Evolutionary conservation across 768 basidiomycete species (phyloP).

Genomic region (Rhodocollybia butyracea): DNA sequence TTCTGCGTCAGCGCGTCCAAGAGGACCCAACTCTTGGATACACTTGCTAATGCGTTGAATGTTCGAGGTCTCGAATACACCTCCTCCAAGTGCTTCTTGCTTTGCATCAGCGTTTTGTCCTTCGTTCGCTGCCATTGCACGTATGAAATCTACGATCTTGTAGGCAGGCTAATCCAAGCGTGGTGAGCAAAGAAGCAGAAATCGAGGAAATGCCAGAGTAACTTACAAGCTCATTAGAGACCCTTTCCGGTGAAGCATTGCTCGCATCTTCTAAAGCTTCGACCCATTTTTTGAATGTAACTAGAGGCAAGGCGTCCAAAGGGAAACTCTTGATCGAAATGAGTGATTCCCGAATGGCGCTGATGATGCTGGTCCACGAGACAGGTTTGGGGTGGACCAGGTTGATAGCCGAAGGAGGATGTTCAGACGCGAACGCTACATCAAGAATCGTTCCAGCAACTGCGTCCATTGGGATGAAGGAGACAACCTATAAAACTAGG

Average conservation of each 20-base stretch:
- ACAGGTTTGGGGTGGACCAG: constrained; percentile 35
- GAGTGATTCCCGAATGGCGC: constrained; percentile 18
- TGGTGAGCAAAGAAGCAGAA: background rate
- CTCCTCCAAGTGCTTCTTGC: background rate
- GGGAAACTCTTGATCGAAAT: constrained; percentile 12
- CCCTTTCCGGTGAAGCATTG: constrained; percentile 16
- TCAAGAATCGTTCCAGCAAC: constrained; percentile 31
- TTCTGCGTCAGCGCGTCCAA: background rate
- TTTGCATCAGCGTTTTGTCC: too few species aligned
- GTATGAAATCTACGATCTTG: constrained; percentile 28
- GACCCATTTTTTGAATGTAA: constrained; percentile 28
- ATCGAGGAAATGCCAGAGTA: background rate
- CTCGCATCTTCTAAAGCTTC: constrained; percentile 20
- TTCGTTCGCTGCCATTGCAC: background rate
- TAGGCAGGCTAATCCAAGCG: constrained; percentile 27
- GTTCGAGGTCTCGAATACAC: background rate
- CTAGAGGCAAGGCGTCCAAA: constrained; percentile 11
- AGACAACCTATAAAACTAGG: constrained; percentile 24
- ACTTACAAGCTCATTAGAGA: constrained; percentile 29
- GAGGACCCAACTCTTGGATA: background rate
- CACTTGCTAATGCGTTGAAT: background rate
- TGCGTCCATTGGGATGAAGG: constrained; percentile 41
- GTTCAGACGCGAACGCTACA: constrained; percentile 13
- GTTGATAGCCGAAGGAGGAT: constrained; percentile 25
- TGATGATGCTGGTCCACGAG: constrained; percentile 25